Evolutionary conservation across 192 early-diverging fungal genomes (phyloP).

Genomic region (Chytriomyces sp.): DNA sequence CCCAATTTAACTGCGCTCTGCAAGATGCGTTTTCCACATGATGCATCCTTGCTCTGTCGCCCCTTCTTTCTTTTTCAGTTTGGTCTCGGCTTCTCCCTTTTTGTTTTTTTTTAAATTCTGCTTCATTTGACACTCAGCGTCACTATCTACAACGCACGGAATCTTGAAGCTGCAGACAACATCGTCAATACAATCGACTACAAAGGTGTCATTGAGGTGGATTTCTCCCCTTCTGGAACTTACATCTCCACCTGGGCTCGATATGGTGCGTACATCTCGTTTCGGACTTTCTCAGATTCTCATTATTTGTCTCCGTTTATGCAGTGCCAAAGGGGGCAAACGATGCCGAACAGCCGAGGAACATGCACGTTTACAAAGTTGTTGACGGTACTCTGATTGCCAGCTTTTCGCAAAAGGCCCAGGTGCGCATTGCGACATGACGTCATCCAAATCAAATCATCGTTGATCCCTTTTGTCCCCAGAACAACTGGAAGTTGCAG

Average conservation of each 20-base stretch:
- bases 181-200: conserved; percentile 67
- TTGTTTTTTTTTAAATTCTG: conserved; percentile 26
- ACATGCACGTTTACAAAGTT: conserved; percentile 82
- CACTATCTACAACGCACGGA: conserved; percentile 72
- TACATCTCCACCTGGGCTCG: conserved; percentile 92
- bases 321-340: background rate
- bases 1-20: background rate
- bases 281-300: background rate
- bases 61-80: background rate
- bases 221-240: conserved; percentile 89
- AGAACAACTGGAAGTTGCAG: conserved; percentile 75
- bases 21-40: background rate
- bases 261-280: conserved; percentile 57
- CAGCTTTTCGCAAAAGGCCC: conserved; percentile 82
- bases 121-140: conserved; percentile 51
- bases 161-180: conserved; percentile 40
- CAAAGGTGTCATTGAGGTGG: conserved; percentile 79
- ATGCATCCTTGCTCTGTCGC: background rate
- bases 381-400: conserved; percentile 70
- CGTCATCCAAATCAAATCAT: too few relatives aligned
- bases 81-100: background rate
- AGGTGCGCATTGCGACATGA: conserved; percentile 22
- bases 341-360: conserved; percentile 59
- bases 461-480: background rate
- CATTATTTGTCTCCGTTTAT: background rate